A percentile compares a stretch with the other conserved stretches of the same genome.
These are phyloP conservation scores for Blastocystis sp. DNA, from an alignment of 352 stramenopile species.

Conservation along the genomic window DNA sequence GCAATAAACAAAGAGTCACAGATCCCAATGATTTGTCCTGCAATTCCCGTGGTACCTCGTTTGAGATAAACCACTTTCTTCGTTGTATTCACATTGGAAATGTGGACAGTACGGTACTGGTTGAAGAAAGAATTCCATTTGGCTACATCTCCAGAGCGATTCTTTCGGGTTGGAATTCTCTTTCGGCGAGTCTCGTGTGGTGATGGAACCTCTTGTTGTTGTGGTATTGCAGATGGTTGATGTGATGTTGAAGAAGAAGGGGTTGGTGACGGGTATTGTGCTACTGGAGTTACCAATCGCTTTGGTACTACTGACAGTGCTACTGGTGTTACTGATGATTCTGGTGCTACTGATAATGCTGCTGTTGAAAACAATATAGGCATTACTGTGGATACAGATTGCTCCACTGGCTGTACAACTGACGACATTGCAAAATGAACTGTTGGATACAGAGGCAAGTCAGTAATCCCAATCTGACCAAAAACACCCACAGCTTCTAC, in stretches of 20 bases:
- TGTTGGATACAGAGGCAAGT: no score
- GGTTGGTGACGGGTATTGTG: not conserved
- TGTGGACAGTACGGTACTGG: not conserved
- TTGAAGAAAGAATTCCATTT: not conserved
- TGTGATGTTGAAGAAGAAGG: not conserved
- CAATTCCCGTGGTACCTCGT: conserved; percentile 32
- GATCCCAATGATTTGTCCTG: conserved; percentile 47
- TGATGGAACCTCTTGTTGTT: not conserved
- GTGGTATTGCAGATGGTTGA: not conserved
- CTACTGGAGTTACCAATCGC: no score
- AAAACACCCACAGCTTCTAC: no score
- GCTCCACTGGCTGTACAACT: no score
- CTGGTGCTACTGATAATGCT: no score
- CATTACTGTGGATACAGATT: no score
- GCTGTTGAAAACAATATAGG: no score
- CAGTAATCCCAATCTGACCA: no score
- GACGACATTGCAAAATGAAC: no score
- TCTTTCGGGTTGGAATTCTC: not conserved
- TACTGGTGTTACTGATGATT: no score
- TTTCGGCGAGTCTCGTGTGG: not conserved
- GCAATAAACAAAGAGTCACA: conserved; percentile 29
- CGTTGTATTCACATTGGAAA: not conserved
- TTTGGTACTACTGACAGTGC: no score
- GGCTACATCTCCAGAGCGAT: not conserved
- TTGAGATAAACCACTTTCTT: conserved; percentile 44